These are phyloP conservation scores for Anthracocystis setariae DNA, from an alignment of 1,284 basidiomycete species.

Conservation along the genomic window DNA sequence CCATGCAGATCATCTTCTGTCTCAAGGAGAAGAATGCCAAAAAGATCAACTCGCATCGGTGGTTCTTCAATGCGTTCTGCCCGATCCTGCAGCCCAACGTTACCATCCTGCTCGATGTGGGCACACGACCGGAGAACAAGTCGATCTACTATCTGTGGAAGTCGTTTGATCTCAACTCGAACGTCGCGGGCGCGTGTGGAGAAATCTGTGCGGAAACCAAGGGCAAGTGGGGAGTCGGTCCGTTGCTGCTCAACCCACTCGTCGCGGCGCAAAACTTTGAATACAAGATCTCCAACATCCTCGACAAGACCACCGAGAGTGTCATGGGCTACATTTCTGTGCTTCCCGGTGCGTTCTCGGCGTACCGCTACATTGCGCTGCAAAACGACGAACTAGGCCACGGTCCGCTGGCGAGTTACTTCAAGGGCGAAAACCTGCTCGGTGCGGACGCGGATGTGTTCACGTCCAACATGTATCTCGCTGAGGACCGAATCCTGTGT, in stretches of 20 bases:
- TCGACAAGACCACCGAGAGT: slow-evolving; percentile 66
- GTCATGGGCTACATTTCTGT: slow-evolving; percentile 66
- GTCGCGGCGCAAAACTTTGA: slow-evolving; percentile 89
- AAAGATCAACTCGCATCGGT: slow-evolving; percentile 83
- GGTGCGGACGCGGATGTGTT: slow-evolving; percentile 93
- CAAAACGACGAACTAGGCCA: slow-evolving; percentile 86
- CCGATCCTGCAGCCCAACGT: slow-evolving; percentile 79
- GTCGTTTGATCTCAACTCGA: slow-evolving; percentile 79
- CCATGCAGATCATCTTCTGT: slow-evolving; percentile 69
- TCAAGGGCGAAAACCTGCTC: slow-evolving; percentile 92
- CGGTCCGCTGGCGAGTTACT: slow-evolving; percentile 93
- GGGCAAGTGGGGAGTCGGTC: slow-evolving; percentile 72
- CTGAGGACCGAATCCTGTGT: slow-evolving; percentile 82
- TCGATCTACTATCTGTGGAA: slow-evolving; percentile 98
- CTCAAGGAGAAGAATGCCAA: slow-evolving; percentile 67
- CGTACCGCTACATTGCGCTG: slow-evolving; percentile 81
- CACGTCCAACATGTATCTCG: slow-evolving; percentile 74
- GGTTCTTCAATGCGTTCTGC: slow-evolving; percentile 66
- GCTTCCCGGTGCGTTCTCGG: slow-evolving; percentile 65
- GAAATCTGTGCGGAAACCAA: slow-evolving; percentile 67
- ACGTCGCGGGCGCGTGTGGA: slow-evolving; percentile 92
- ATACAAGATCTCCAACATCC: slow-evolving; percentile 74
- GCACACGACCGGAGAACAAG: slow-evolving; percentile 95
- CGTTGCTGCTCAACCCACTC: slow-evolving; percentile 90
- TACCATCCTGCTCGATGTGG: slow-evolving; percentile 89